phyloP scores from a whole-genome alignment of 352 stramenopile species.

The Phytophthora aleatoria region DNA sequence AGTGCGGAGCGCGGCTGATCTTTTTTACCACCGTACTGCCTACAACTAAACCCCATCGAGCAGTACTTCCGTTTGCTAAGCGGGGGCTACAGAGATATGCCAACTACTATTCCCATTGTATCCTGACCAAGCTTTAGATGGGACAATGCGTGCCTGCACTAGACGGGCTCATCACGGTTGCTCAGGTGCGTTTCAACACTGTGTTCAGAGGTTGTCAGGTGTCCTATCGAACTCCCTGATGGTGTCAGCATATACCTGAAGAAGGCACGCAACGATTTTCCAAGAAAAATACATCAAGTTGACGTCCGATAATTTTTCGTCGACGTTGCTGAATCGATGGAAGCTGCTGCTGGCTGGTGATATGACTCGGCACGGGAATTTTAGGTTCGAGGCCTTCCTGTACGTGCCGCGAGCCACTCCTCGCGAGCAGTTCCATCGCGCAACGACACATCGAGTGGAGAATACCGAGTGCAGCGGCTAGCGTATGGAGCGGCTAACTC shows the following conservation, averaged over 20 bases:
- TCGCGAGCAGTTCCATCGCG: constrained; percentile 7
- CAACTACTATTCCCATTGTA: too few species aligned
- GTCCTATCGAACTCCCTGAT: background rate
- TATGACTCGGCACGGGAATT: background rate
- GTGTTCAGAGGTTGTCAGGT: background rate
- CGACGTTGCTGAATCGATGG: constrained; percentile 7
- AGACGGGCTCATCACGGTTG: too few species aligned
- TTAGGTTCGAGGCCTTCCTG: constrained; percentile 8
- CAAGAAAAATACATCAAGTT: constrained; percentile 9
- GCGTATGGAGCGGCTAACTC: constrained; percentile 2
- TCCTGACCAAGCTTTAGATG: too few species aligned
- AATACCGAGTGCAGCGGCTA: constrained; percentile 3
- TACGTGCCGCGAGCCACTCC: background rate
- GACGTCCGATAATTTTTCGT: background rate
- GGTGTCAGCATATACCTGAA: too few species aligned
- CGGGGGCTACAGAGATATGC: too few species aligned
- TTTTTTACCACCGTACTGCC: too few species aligned
- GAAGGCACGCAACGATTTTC: background rate
- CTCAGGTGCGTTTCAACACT: too few species aligned
- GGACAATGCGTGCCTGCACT: too few species aligned
- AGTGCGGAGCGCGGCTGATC: too few species aligned
- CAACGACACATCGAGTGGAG: background rate
- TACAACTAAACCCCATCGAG: too few species aligned
- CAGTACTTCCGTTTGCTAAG: too few species aligned
- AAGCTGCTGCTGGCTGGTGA: background rate